Evolutionary conservation across 83 land plant species (phyloP).

Genomic region (Thuja plicata): DNA sequence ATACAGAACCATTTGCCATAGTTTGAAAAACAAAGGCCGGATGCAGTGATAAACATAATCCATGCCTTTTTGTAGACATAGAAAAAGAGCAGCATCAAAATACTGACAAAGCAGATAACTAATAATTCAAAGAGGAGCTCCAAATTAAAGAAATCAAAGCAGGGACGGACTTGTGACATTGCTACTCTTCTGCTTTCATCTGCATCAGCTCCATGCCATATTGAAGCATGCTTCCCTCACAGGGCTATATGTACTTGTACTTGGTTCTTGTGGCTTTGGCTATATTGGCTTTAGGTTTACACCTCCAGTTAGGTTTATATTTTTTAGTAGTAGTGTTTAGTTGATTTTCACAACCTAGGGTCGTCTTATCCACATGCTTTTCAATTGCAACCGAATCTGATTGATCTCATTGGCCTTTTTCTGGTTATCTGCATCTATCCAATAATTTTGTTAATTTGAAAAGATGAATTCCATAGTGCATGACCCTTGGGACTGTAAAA

Average conservation of each 20-base stretch:
- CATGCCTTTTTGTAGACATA: background rate
- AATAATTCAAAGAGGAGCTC: background rate
- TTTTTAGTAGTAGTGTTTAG: background rate
- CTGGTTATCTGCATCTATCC: background rate
- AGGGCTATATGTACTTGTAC: background rate
- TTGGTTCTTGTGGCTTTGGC: background rate
- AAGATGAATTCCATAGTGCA: background rate
- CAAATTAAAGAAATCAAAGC: background rate
- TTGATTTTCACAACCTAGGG: background rate
- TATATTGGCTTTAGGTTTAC: background rate
- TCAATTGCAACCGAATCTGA: background rate
- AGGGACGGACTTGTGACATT: background rate
- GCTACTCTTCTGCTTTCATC: background rate
- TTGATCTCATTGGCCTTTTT: background rate
- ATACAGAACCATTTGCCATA: background rate
- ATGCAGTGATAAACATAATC: background rate
- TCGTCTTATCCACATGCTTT: background rate
- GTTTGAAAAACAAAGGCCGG: background rate
- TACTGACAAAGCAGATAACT: background rate
- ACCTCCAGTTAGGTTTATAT: background rate
- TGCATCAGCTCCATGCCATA: background rate
- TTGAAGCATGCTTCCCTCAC: background rate
- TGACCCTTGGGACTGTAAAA: background rate
- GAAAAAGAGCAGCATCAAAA: background rate
- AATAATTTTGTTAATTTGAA: background rate